Evolutionary conservation across 768 basidiomycete species (phyloP), one percentile per base, ranked within the genome.

Genomic region (Hydnomerulius pinastri): DNA sequence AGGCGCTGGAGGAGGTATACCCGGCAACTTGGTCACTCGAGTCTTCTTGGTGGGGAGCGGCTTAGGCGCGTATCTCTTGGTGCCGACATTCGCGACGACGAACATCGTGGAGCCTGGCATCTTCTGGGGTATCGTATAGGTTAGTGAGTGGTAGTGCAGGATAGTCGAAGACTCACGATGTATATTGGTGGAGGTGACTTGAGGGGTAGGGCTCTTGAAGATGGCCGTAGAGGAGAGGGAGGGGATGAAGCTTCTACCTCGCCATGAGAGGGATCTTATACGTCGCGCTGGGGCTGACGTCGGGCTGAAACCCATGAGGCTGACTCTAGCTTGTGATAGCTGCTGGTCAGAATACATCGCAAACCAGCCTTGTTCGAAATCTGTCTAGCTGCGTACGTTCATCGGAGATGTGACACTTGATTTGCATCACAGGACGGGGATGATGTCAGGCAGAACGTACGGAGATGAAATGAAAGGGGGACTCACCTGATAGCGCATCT

Each of bases 91-190:
- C 7, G 24, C 15, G 6, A 60, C 56, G 18, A 58, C 56, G 15
- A 62, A 61, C 4, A 51, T 46, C n/a, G 8, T 55, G 1, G 17
- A 13, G 5, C 7, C 32, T 15, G 28, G 21, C 48, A 23, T 29
- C 27, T 10, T 7, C 48, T 50, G 28, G 6, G 4, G 15, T 11
- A 17, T 11, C 9, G 36, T 10, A 17, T 37, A 6, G 4, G 4
- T 18, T n/a, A 3, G n/a, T 18, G 17, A 3, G 8, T 10, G 36
- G 15, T 8, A 37, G 4, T 4, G n/a, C 4, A 11, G 17, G 15
- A 20, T 5, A 7, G 18, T 39, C 11, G 12, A 39, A 11, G 11
- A 37, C 18, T 23, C 6, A 39, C 18, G 38, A 39, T 23, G 38
- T 23, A 21, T 12, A 39, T 10, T 11, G 7, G 12, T 12, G 18